Base-by-base conservation (phyloP, 495 filamentous ascomycete genomes). In the Trichoderma gamsii region DNA sequence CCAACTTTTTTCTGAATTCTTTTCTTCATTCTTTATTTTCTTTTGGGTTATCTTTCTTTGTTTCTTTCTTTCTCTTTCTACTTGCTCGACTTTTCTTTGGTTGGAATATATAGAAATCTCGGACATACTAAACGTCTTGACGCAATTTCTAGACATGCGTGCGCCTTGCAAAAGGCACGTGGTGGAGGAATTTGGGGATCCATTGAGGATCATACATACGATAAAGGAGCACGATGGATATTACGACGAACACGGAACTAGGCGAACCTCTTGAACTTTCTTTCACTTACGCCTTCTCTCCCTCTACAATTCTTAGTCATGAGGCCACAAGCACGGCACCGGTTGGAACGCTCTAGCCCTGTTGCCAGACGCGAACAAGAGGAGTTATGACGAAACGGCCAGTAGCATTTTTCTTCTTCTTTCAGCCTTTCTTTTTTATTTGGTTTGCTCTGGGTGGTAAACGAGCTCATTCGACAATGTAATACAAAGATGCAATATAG, bases 101-200 rank as follows among this genome's bases (percentile, higher is more conserved):
- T 16, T 13, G 23, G 16, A 8, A 29, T 32, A 32, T 13, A 32
- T 13, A 25, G 56, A 61, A 3, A 13, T 16, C 27, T 61, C 11
- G 25, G 25, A 25, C 13, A 6, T 61, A 21, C 56, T 21, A 18
- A 12, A 25, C 27, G 56, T 21, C 29, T 61, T 61, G 56, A 61
- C 49, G n/a, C 49, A 52, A 18, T 32, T 61, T 61, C 9, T 29
- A 61, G 56, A 61, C 27, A 35, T 61, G 56, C 25, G 12, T 61
- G 56, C 27, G 56, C 25, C 56, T 61, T 61, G 56, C 56, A 32
- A 61, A 61, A 32, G 56, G 27, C 56, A 29, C 25, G 25, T 56
- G 3, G 8, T n/a, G 51, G 51, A 56, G 44, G 15, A 49, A 49
- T 49, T n/a, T 5, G 44, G 44, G n/a, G 3, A 49, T 16, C 13